Evolutionary conservation across 441 rosid genomes (phyloP), one percentile per base, ranked within the genome.

Genomic region (Gossypium trilobum): DNA sequence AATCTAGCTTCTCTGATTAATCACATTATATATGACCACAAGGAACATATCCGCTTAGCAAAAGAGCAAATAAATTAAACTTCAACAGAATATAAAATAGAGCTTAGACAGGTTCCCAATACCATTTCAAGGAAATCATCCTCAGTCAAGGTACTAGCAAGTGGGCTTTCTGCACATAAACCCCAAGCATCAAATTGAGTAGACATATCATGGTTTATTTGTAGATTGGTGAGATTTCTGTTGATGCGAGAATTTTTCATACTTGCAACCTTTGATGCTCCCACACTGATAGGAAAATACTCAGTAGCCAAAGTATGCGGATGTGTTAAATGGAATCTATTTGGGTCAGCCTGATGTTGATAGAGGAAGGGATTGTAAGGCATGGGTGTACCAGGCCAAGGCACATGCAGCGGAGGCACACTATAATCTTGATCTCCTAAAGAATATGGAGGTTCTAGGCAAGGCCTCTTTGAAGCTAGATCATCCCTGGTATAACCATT

Each of bases 51-150:
- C 73, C 57, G 48, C 61, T 52, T 31, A 68, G 61, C 17, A 10
- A 9, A 52, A 68, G 55, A 70, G 78, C 20, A 65, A 33, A 55
- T 44, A 55, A 39, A 71, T 72, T 67, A 81, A 76, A 73, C 63
- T 73, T 66, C 69, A 25, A 31, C 39, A 67, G 72, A 13, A 70
- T 8, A 17, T n/a, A 72, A 44, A 73, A 17, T n/a, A 74, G 36
- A 73, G 74, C 29, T 29, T 69, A 59, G 69, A 75, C 70, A 78
- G 79, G 72, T 71, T n/a, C 52, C 44, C 80, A 77, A 78, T 91
- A 94, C 96, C 98, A 91, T 94, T 78, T 89, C 87, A 80, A 94
- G 96, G 80, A 94, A 87, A 86, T 90, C 96, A 68, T 94, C 96
- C 73, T 91, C 95, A 3, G 97, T 90, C 71, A 91, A 82, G 63